Base-by-base conservation (phyloP, 805 yeast species). In the Candida multigemmis region DNA sequence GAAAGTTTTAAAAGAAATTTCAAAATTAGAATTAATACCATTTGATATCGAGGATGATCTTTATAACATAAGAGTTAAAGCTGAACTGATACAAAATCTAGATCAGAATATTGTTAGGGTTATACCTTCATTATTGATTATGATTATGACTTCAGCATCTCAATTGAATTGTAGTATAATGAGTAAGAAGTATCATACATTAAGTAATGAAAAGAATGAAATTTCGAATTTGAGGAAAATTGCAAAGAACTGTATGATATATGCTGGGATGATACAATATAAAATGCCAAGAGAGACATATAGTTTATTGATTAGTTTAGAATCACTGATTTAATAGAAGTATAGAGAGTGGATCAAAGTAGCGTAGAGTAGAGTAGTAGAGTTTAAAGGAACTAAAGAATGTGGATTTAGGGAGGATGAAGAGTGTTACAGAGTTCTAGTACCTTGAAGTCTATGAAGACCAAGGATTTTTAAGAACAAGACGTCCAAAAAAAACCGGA, bases 191-290 rank as follows among this genome's bases (percentile, higher is more conserved):
- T 72, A 56, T 38, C 60, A 60, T 19, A 59, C 67, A 6, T 43
- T 60, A 2, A 60, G 69, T 8, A 70, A 68, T 32, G 68, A 63
- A 22, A 45, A 41, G 26, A 72, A 68, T 31, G 80, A 77, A 46
- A 53, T 69, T 12, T 60, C 51, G 3, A 69, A 72, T 22, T 56
- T 84, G 44, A 68, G 67, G 35, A 37, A 41, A 14, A 65, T 79
- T 36, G 85, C 94, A 2, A 79, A 75, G 50, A 85, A 85, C 52
- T 81, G 94, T 52, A 85, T 87, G 86, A 74, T 87, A 3, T 89
- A 80, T 50, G 94, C 96, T 5, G 97, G 96, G 34, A 80, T 89
- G 77, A 78, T 87, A 19, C 94, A 84, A 55, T 86, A 82, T 54
- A 77, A 80, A 48, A 84, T 87, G 93, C 94, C 96, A 6, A 56